A percentile compares a stretch with the other conserved stretches of the same genome.
phyloP scores from a whole-genome alignment of 768 basidiomycete species.

The Tulasnella sp. region DNA sequence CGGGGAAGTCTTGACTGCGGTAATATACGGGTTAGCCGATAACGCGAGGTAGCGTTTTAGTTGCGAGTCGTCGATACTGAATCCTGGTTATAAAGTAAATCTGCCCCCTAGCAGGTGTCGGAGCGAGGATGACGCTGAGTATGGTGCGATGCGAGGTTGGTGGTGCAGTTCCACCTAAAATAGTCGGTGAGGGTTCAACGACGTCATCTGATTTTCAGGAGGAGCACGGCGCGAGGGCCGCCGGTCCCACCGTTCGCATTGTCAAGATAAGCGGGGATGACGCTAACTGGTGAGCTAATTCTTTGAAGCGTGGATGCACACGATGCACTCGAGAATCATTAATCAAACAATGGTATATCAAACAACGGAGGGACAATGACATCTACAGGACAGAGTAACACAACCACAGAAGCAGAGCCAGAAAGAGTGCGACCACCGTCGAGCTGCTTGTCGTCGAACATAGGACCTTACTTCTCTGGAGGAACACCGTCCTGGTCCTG shows the following conservation, averaged over 20 bases:
- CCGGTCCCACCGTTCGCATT: background rate
- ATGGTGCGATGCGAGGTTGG: background rate
- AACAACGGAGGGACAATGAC: background rate
- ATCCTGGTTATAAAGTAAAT: background rate
- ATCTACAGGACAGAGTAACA: background rate
- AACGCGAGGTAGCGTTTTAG: background rate
- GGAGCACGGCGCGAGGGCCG: background rate
- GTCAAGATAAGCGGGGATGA: too few species aligned
- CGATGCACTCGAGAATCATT: background rate
- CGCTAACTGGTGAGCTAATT: too few species aligned
- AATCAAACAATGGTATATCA: background rate
- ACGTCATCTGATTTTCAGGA: conserved; percentile 12
- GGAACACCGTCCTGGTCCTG: conserved; percentile 43
- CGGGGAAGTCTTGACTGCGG: background rate
- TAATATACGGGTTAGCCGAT: background rate
- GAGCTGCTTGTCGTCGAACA: conserved; percentile 55
- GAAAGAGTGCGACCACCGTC: conserved; percentile 49
- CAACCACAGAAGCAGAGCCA: conserved; percentile 30
- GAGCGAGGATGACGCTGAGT: background rate
- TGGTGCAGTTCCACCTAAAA: conserved; percentile 8
- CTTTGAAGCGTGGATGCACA: too few species aligned
- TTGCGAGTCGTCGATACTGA: background rate
- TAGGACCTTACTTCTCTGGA: conserved; percentile 52
- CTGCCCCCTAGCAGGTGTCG: background rate
- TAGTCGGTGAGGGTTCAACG: background rate